A percentile compares a stretch with the other conserved stretches of the same genome.
phyloP scores from a whole-genome alignment of 768 basidiomycete species.

The Lactifluus hygrophoroides region DNA sequence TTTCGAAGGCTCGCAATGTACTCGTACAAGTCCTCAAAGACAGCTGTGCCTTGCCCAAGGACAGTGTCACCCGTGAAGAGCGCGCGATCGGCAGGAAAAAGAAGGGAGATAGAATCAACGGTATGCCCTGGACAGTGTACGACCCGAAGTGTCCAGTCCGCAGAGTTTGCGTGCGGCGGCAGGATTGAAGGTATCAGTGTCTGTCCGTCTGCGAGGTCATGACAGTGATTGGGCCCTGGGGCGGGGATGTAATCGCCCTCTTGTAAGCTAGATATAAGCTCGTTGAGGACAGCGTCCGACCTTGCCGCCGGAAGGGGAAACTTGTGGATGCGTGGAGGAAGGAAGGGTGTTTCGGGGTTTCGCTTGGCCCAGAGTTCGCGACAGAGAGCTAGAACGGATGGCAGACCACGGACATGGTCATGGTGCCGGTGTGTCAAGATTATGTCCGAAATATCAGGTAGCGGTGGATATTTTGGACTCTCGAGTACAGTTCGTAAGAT shows the following conservation, averaged over 20 bases:
- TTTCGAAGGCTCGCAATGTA: slow-evolving; percentile 60
- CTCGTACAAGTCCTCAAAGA: slow-evolving; percentile 73
- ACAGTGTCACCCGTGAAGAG: slow-evolving; percentile 90
- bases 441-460: slow-evolving; percentile 75
- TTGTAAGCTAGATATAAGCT: slow-evolving; percentile 35
- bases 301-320: slow-evolving; percentile 37
- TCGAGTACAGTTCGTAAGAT: slow-evolving; percentile 54
- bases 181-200: slow-evolving; percentile 31
- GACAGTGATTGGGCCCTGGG: slow-evolving; percentile 36
- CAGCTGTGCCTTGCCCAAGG: slow-evolving; percentile 82
- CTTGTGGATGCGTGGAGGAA: slow-evolving; percentile 70
- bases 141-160: slow-evolving; percentile 42
- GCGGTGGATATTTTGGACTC: slow-evolving; percentile 30
- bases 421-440: slow-evolving; percentile 86
- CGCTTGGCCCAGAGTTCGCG: slow-evolving; percentile 50
- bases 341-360: slow-evolving; percentile 34
- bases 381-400: slow-evolving; percentile 59
- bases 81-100: slow-evolving; percentile 57
- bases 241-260: slow-evolving; percentile 40
- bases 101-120: slow-evolving; percentile 69
- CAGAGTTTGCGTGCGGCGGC: slow-evolving; percentile 1
- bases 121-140: slow-evolving; percentile 91
- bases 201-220: slow-evolving; percentile 53
- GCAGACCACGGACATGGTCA: slow-evolving; percentile 79
- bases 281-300: slow-evolving; percentile 32